phyloP scores from a whole-genome alignment of 805 yeast genomes.

The Candida chilensis region DNA sequence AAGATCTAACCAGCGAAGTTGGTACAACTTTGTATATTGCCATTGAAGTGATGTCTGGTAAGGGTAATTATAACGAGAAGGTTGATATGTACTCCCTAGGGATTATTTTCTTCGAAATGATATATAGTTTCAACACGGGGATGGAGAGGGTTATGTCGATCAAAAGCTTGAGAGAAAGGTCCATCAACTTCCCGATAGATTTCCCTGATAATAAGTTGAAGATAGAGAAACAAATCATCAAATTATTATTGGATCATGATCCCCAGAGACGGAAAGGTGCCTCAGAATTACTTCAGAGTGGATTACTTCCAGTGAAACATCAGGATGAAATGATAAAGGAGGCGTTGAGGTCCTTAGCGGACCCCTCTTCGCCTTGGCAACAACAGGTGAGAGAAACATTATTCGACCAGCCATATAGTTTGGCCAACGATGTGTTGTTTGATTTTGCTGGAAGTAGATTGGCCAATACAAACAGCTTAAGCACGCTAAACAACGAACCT shows the following conservation, averaged over 20 bases:
- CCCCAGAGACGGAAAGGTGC: slow-evolving; percentile 81
- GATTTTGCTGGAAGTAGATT: slow-evolving; percentile 35
- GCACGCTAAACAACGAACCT: slow-evolving; percentile 7
- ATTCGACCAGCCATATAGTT: slow-evolving; percentile 76
- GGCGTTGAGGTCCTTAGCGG: slow-evolving; percentile 76
- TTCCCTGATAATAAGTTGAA: slow-evolving; percentile 43
- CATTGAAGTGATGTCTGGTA: slow-evolving; percentile 69
- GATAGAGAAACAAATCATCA: slow-evolving; percentile 61
- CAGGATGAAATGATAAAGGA: slow-evolving; percentile 87
- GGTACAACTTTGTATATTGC: slow-evolving; percentile 96
- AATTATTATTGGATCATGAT: slow-evolving; percentile 64
- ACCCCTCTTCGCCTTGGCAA: slow-evolving; percentile 92
- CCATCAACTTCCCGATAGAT: slow-evolving; percentile 62
- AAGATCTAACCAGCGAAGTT: slow-evolving; percentile 82
- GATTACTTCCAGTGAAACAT: slow-evolving; percentile 78
- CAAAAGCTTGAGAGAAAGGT: slow-evolving; percentile 48
- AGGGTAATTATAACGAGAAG: slow-evolving; percentile 77
- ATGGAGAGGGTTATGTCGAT: slow-evolving; percentile 85
- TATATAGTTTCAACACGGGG: slow-evolving; percentile 73
- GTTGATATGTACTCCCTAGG: slow-evolving; percentile 96
- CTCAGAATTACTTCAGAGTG: slow-evolving; percentile 62
- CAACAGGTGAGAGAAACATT: slow-evolving; percentile 82
- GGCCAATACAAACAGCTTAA: background rate
- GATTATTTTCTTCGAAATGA: slow-evolving; percentile 92
- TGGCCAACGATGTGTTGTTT: slow-evolving; percentile 78